Evolutionary conservation across 2,329 filamentous ascomycete species (phyloP), one percentile per base, ranked within the genome.

Genomic region (Boeremia lycopersici): DNA sequence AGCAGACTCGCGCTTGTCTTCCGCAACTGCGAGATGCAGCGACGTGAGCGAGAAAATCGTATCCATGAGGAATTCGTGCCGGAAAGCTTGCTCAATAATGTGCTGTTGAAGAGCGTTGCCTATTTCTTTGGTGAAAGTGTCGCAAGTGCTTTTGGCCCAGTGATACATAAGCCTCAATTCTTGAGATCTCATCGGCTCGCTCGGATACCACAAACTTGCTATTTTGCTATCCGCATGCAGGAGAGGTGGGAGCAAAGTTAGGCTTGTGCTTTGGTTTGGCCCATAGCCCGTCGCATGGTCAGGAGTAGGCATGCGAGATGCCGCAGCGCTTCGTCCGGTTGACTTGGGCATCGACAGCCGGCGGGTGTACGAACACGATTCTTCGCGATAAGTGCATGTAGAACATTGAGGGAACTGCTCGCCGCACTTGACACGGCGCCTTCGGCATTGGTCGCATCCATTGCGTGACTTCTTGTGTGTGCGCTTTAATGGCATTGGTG

Each of bases 11-110:
- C 8, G 29, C 9, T 30, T 12, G 29, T 30, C 11, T 12, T 9
- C 29, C 29, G 7, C 11, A 29, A 17, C 33, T 19, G 46, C 35
- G 6, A 57, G 33, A 41, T 54, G 55, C 6, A 57, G 34, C 4
- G 39, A 30, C 13, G 55, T 53, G 17, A 54, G 13, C 3, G 49
- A 44, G n/a, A 53, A 17, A 3, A 57, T 5, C 8, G 55, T 44
- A 29, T 53, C 41, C 49, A 57, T 53, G 25, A 57, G 41, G 33
- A 46, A 57, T 6, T 50, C 35, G 31, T 57, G 44, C 19, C 44
- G 50, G 4, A 40, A 38, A n/a, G 49, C 54, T 49, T 57, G 43
- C 29, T 46, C 29, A 10, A 25, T 23, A 13, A 53, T 45, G 35
- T 53, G 40, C 5, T 53, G 38, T 34, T 50, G 35, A 8, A 48